phyloP scores from a whole-genome alignment of 2,329 filamentous ascomycete species.

The Aspergillus fijiensis region DNA sequence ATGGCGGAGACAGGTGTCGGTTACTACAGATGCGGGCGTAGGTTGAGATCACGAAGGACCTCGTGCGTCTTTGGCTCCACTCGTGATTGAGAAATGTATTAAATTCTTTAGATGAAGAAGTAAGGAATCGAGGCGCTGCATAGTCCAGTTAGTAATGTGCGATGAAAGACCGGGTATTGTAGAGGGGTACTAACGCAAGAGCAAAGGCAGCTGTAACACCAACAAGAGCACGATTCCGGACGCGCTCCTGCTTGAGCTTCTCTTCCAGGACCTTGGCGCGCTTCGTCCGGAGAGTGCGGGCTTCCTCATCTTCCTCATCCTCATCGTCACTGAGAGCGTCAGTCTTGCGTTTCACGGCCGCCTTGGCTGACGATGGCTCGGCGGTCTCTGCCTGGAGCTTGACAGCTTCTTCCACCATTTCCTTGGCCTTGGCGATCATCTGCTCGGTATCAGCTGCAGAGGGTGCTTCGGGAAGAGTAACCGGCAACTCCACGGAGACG shows the following conservation, averaged over 20 bases:
- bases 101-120: slow-evolving; percentile 39
- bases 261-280: slow-evolving; percentile 68
- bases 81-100: neutral
- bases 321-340: slow-evolving; percentile 62
- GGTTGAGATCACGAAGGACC: neutral
- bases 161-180: neutral
- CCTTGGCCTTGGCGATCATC: slow-evolving; percentile 82
- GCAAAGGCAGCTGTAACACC: slow-evolving; percentile 85
- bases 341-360: slow-evolving; percentile 68
- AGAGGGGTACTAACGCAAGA: slow-evolving; percentile 70
- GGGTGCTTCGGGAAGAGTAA: slow-evolving; percentile 64
- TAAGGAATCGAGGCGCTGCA: slow-evolving; percentile 49
- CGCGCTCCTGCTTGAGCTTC: slow-evolving; percentile 79
- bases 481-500: slow-evolving; percentile 73
- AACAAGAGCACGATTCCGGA: slow-evolving; percentile 79
- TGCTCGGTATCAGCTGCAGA: slow-evolving; percentile 74
- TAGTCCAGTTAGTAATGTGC: slow-evolving; percentile 30
- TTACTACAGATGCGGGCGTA: neutral
- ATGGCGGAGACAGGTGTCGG: neutral
- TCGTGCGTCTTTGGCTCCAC: neutral
- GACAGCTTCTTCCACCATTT: slow-evolving; percentile 77
- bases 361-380: slow-evolving; percentile 32
- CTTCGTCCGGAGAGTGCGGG: slow-evolving; percentile 60
- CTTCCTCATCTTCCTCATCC: slow-evolving; percentile 45
- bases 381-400: slow-evolving; percentile 44